These are phyloP conservation scores for Aspergillus leporis DNA, from an alignment of 495 filamentous ascomycete species.

Conservation along the genomic window DNA sequence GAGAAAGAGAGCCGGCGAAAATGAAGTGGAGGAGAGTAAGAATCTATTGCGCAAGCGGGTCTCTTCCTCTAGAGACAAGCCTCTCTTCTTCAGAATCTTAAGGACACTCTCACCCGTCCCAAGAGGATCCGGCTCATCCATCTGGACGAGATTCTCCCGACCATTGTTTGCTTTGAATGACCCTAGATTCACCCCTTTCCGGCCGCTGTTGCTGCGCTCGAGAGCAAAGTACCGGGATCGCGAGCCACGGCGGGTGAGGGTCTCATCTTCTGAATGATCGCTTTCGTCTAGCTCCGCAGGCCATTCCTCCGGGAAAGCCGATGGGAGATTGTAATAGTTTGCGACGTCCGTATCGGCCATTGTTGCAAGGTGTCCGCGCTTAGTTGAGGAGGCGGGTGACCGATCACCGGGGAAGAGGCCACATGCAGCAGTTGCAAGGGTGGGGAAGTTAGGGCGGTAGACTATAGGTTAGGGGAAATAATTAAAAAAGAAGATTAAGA, in stretches of 20 bases:
- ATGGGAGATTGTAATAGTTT: conserved; percentile 85
- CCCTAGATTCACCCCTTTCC: conserved; percentile 64
- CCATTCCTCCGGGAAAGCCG: conserved; percentile 81
- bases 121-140: conserved; percentile 89
- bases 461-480: neutral
- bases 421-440: conserved; percentile 31
- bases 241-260: conserved; percentile 45
- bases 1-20: conserved; percentile 87
- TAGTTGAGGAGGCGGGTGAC: neutral
- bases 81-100: conserved; percentile 68
- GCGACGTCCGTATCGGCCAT: conserved; percentile 75
- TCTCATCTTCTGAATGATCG: conserved; percentile 68
- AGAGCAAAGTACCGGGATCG: conserved; percentile 82
- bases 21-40: conserved; percentile 90
- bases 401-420: conserved; percentile 12
- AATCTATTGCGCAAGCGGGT: conserved; percentile 81
- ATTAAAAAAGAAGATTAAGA: conserved; percentile 1
- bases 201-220: conserved; percentile 67
- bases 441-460: conserved; percentile 4
- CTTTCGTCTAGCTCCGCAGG: conserved; percentile 75
- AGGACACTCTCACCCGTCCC: conserved; percentile 84
- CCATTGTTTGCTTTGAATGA: conserved; percentile 66
- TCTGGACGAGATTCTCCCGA: conserved; percentile 74
- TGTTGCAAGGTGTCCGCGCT: conserved; percentile 8
- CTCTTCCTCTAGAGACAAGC: conserved; percentile 85